Percentiles rank a stretch among this genome's conserved stretches.
Conservation (phyloP, 495 filamentous ascomycete genomes). For the Schizothecium vesticola region DNA sequence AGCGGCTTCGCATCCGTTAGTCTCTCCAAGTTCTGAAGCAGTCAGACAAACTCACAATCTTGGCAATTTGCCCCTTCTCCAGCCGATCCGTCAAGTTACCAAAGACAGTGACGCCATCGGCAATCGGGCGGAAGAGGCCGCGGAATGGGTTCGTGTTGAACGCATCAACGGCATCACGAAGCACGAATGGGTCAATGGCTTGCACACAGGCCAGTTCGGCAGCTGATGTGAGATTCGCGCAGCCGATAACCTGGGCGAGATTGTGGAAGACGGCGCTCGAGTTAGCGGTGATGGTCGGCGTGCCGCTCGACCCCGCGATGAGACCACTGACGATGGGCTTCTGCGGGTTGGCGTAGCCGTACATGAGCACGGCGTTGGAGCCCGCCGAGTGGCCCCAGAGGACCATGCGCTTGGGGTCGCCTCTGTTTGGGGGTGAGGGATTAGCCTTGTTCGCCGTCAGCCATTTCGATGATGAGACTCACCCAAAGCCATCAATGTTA, state of each 20-base stretch:
- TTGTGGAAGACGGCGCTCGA: slow-evolving; percentile 1
- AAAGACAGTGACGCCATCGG: slow-evolving; percentile 28
- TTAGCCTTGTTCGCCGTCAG: not conserved
- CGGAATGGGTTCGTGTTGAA: slow-evolving; percentile 1
- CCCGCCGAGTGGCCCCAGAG: slow-evolving; percentile 47
- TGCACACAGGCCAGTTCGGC: slow-evolving; percentile 45
- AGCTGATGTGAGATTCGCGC: slow-evolving; percentile 32
- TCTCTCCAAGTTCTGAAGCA: not conserved
- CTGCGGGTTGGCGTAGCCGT: slow-evolving; percentile 37
- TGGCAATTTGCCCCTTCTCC: slow-evolving; percentile 10
- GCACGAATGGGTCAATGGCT: slow-evolving; percentile 25
- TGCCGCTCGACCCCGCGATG: slow-evolving; percentile 49
- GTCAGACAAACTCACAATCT: slow-evolving; percentile 7
- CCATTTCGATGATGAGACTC: slow-evolving; percentile 17
- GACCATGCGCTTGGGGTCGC: slow-evolving; percentile 40
- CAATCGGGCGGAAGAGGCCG: slow-evolving; percentile 20
- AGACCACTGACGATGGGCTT: slow-evolving; percentile 40
- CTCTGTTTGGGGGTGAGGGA: slow-evolving; percentile 22
- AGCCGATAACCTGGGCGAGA: slow-evolving; percentile 40
- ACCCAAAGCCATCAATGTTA: slow-evolving; percentile 53
- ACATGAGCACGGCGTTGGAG: slow-evolving; percentile 41
- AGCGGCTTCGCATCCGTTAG: not conserved
- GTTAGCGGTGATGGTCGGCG: slow-evolving; percentile 26
- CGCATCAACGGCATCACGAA: not conserved
- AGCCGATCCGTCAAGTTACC: slow-evolving; percentile 25